Conservation (phyloP, 345 rosid genomes). For the Citrus glauca region DNA sequence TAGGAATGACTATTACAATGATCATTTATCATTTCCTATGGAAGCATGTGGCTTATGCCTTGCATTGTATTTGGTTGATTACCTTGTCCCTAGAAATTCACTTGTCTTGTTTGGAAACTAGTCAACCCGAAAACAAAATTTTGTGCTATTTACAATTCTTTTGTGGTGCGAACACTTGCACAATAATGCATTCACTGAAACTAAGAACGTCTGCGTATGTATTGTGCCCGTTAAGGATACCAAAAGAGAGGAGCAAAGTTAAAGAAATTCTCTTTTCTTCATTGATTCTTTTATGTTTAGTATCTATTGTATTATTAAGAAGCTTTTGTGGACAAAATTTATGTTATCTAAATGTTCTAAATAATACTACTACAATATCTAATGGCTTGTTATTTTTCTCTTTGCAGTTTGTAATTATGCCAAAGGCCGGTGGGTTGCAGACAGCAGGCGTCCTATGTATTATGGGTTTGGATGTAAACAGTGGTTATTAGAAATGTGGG, state of each 20-base stretch:
- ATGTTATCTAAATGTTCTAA: not conserved
- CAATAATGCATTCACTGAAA: not conserved
- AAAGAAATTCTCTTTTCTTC: not conserved
- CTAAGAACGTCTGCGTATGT: not conserved
- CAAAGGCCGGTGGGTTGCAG: conserved; percentile 65
- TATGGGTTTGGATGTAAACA: conserved; percentile 58
- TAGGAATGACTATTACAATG: no score
- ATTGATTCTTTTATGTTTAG: not conserved
- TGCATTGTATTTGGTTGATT: no score
- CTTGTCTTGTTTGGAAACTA: not conserved
- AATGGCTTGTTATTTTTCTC: conserved; percentile 3
- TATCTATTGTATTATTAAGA: not conserved
- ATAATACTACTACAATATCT: not conserved
- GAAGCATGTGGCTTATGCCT: no score
- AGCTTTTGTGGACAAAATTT: not conserved
- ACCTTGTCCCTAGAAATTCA: not conserved
- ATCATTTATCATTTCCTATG: no score
- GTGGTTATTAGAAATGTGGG: conserved; percentile 77
- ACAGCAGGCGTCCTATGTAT: conserved; percentile 51
- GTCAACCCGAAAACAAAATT: not conserved
- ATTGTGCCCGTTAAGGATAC: not conserved
- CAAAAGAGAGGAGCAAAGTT: not conserved
- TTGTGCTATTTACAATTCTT: not conserved
- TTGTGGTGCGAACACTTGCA: not conserved
- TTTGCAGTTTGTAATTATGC: conserved; percentile 63